These are phyloP conservation scores for Aspergillus pseudotamarii DNA, from an alignment of 2,329 filamentous ascomycete genomes.

Conservation along the genomic window DNA sequence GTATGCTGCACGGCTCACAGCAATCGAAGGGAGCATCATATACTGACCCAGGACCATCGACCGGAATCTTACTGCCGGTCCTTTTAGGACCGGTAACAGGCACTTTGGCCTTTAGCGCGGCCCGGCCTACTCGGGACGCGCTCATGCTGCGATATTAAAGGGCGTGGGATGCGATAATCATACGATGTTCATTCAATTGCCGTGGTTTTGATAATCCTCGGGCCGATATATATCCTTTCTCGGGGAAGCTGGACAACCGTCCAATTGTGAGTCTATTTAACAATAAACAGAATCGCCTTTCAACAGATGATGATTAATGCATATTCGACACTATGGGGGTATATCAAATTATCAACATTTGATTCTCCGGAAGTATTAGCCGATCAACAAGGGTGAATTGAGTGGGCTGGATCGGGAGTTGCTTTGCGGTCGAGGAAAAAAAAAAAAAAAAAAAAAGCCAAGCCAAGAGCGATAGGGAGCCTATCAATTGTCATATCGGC, in stretches of 20 bases:
- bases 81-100: slow-evolving; percentile 17
- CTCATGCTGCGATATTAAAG: slow-evolving; percentile 26
- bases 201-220: not conserved
- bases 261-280: not conserved
- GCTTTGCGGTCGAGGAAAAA: not conserved
- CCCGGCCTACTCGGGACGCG: slow-evolving; percentile 25
- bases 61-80: slow-evolving; percentile 18
- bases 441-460: not conserved
- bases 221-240: slow-evolving; percentile 2
- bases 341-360: not conserved
- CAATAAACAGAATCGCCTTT: not conserved
- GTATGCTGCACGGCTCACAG: not conserved
- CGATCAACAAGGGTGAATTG: not conserved
- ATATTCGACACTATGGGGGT: not conserved
- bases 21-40: not conserved
- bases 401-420: not conserved
- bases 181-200: not conserved
- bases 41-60: slow-evolving; percentile 25
- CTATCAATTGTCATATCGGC: not conserved
- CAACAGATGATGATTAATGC: not conserved
- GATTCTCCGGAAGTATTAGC: not conserved
- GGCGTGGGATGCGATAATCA: not conserved
- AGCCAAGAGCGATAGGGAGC: not conserved
- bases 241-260: not conserved
- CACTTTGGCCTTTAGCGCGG: slow-evolving; percentile 26